phyloP scores from a whole-genome alignment of 805 yeast genomes.

The Saccharomyces kudriavzevii region DNA sequence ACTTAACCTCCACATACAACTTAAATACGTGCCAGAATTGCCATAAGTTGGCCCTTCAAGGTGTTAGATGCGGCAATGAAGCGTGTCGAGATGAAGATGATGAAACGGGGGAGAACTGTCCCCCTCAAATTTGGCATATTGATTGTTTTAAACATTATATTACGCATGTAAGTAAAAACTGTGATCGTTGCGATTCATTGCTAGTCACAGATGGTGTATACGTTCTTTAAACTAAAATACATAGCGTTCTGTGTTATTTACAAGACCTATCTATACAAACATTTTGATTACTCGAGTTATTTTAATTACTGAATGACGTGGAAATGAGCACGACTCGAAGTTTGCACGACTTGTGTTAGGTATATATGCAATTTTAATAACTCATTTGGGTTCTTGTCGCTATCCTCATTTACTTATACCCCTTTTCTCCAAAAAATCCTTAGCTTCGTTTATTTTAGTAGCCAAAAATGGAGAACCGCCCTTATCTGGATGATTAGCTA shows the following conservation, averaged over 20 bases:
- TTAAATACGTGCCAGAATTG: constrained; percentile 19
- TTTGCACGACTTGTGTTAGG: neutral
- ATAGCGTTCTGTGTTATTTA: neutral
- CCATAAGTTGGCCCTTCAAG: constrained; percentile 17
- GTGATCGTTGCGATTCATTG: constrained; percentile 13
- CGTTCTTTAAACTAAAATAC: constrained; percentile 1
- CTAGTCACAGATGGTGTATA: constrained; percentile 18
- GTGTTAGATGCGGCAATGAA: constrained; percentile 19
- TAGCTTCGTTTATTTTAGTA: constrained; percentile 87
- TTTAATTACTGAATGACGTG: constrained; percentile 2
- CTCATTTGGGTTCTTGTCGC: neutral
- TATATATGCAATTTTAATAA: neutral
- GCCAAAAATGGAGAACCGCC: constrained; percentile 91
- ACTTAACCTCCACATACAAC: constrained; percentile 11
- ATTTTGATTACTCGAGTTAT: neutral
- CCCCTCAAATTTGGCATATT: constrained; percentile 20
- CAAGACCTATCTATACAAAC: neutral
- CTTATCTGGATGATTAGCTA: constrained; percentile 89
- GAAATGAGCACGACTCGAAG: neutral
- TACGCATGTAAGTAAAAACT: constrained; percentile 19
- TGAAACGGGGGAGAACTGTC: neutral
- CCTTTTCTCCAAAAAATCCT: constrained; percentile 39
- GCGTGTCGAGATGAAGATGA: neutral
- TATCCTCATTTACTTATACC: constrained; percentile 17
- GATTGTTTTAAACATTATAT: constrained; percentile 27